Evolutionary conservation across 1,284 basidiomycete genomes (phyloP), one percentile per base, ranked within the genome.

Genomic region (Papiliotrema fonsecae): DNA sequence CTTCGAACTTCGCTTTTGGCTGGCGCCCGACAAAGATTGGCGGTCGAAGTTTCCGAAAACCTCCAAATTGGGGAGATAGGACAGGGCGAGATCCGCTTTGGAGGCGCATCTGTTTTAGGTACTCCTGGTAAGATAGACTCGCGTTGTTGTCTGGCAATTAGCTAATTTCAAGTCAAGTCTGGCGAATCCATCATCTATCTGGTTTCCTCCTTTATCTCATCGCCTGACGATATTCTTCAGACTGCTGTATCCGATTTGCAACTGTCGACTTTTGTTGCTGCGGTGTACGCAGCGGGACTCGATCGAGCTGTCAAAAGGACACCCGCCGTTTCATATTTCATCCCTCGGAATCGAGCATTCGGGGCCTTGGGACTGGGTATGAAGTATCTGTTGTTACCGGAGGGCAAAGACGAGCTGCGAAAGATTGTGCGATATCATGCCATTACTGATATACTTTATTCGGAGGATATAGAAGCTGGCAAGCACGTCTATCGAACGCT

Each of bases 271-370:
- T 98, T 93, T 74, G 81, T 97, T 35, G 90, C 91, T 0, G 86
- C 89, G 3, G 77, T 92, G 16, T 91, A 89, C 65, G 88, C 92
- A 2, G 85, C 88, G 2, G 81, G 82, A 11, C 79, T 94, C 31
- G 86, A 87, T 7, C 81, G 86, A 36, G 75, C 75, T 11, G 76
- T 93, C 38, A 84, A 83, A 57, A 78, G 70, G 16, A 79, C 80
- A 18, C 84, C 88, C 0, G 82, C 81, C 9, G 85, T 87, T 4
- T 88, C 90, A 1, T 82, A 92, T 54, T 81, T 99, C 38, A 83
- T 96, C 22, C 96, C 96, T 0, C 83, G 81, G 36, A 97, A 98
- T 65, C 72, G 77, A 25, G 96, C 91, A 0, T 99, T 97, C 76
- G 81, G 82, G 55, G 80, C 84, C 2, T 79, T 97, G 3, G 96